Percentiles rank a stretch among this genome's conserved stretches.
phyloP scores from a whole-genome alignment of 202 grass and related monocot species.

The Schoenoplectus triqueter region DNA sequence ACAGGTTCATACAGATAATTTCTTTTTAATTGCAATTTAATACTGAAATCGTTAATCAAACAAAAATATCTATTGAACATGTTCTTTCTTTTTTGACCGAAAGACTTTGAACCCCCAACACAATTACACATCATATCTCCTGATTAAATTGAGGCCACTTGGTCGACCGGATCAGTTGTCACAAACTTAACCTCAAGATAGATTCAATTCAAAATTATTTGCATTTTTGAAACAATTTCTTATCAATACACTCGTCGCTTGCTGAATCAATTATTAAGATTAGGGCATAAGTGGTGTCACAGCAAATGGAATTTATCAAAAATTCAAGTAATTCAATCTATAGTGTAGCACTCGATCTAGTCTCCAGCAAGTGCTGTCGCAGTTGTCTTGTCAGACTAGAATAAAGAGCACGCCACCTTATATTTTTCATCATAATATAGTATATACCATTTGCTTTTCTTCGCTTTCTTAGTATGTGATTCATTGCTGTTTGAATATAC shows the following conservation, averaged over 20 bases:
- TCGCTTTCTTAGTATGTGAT: neutral
- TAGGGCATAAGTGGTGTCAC: neutral
- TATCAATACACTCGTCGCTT: neutral
- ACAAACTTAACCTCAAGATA: neutral
- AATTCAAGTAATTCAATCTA: neutral
- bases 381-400: slow-evolving; percentile 38
- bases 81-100: neutral
- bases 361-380: neutral
- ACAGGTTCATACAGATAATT: too few species aligned
- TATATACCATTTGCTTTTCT: slow-evolving; percentile 28
- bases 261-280: neutral
- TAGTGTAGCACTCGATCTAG: neutral
- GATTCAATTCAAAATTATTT: neutral
- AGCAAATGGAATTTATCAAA: neutral
- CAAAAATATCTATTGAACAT: neutral
- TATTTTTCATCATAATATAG: slow-evolving; percentile 37
- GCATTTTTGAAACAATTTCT: neutral
- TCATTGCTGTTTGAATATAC: neutral
- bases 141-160: neutral
- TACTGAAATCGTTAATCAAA: neutral
- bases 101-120: neutral
- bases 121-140: neutral
- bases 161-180: neutral
- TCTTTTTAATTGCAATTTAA: too few species aligned
- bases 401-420: slow-evolving; percentile 22